Evolutionary conservation across 176 grass and related monocot genomes (phyloP).

Genomic region (Oryza glaberrima): DNA sequence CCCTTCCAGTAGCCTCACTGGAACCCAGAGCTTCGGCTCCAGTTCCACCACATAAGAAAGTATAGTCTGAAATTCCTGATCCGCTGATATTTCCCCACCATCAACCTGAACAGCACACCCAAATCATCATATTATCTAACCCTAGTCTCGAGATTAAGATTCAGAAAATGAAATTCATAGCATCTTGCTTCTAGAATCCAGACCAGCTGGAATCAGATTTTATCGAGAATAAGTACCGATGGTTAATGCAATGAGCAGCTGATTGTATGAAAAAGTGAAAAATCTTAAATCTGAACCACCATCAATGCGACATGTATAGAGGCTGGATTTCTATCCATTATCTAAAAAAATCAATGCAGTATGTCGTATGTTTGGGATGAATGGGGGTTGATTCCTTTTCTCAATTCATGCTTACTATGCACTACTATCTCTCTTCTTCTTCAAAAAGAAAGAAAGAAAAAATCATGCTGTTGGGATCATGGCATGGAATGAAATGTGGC

Average conservation of each 20-base stretch:
- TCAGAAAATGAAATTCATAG: not conserved
- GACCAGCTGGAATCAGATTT: not conserved
- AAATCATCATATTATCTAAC: not conserved
- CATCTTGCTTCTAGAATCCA: not conserved
- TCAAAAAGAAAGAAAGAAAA: no score
- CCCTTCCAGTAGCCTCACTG: constrained; percentile 72
- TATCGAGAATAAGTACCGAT: not conserved
- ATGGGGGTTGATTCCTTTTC: no score
- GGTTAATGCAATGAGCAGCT: not conserved
- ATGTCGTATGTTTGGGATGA: no score
- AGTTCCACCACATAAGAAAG: constrained; percentile 77
- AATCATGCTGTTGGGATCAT: not conserved
- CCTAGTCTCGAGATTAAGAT: not conserved
- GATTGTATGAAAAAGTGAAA: not conserved
- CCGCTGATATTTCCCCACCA: not conserved
- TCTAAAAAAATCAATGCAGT: no score
- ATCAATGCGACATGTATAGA: no score
- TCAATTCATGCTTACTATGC: no score
- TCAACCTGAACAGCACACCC: constrained; percentile 39
- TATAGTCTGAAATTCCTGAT: constrained; percentile 52
- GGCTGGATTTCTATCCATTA: no score
- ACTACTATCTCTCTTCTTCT: no score
- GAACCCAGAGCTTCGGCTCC: constrained; percentile 87
- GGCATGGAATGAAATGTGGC: not conserved
- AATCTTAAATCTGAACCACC: not conserved